phyloP scores from a whole-genome alignment of 2,329 filamentous ascomycete species.

The Claviceps spartinae region DNA sequence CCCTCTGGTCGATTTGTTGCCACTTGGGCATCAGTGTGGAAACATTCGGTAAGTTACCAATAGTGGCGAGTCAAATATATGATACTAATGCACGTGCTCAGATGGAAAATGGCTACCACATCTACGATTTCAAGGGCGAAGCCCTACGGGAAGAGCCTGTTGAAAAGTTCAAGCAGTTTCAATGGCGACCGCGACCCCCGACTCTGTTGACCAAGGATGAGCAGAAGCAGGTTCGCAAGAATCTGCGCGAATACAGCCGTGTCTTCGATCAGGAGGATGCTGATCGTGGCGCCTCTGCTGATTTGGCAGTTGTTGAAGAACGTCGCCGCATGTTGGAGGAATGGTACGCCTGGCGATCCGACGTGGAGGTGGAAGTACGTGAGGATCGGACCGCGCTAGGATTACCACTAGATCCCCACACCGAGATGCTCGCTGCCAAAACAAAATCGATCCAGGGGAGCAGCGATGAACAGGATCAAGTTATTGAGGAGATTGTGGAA shows the following conservation, averaged over 20 bases:
- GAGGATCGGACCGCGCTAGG: conserved; percentile 59
- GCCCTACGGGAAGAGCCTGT: conserved; percentile 79
- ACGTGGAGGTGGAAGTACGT: conserved; percentile 54
- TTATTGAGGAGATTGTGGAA: conserved; percentile 81
- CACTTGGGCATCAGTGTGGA: conserved; percentile 88
- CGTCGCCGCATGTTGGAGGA: conserved; percentile 72
- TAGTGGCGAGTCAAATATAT: not conserved
- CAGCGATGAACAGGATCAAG: conserved; percentile 54
- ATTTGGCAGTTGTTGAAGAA: conserved; percentile 84
- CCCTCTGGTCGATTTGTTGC: conserved; percentile 90
- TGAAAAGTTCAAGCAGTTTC: conserved; percentile 95
- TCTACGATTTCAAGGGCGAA: conserved; percentile 92
- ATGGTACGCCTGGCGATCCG: conserved; percentile 74
- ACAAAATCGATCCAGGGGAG: conserved; percentile 34
- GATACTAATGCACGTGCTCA: conserved; percentile 22
- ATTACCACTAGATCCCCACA: conserved; percentile 50
- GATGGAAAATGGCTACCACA: conserved; percentile 99
- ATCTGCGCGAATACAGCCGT: conserved; percentile 90
- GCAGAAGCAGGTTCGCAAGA: conserved; percentile 96
- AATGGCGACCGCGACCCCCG: conserved; percentile 83
- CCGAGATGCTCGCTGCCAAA: conserved; percentile 45
- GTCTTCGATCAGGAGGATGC: conserved; percentile 91
- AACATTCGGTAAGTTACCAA: conserved; percentile 63
- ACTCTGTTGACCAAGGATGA: conserved; percentile 93
- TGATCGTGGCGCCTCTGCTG: conserved; percentile 84